Conservation (phyloP, 2,329 filamentous ascomycete species). For the Fusarium continuum region DNA sequence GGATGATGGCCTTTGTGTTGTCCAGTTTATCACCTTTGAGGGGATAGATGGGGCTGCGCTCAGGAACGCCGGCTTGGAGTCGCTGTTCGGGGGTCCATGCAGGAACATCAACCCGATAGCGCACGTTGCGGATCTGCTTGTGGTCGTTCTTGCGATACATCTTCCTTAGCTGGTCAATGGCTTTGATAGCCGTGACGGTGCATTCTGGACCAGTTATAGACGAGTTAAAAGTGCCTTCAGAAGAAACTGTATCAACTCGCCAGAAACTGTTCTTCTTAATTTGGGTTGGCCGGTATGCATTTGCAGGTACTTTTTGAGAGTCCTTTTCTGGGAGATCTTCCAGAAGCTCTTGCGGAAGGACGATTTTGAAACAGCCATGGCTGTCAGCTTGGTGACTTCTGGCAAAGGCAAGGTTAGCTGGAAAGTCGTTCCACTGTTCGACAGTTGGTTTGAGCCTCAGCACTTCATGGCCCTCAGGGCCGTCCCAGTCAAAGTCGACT, state of each 20-base stretch:
- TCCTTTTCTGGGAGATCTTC: slow-evolving; percentile 47
- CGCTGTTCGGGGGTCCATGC: slow-evolving; percentile 51
- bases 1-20: slow-evolving; percentile 50
- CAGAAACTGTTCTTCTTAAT: slow-evolving; percentile 50
- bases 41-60: slow-evolving; percentile 50
- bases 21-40: slow-evolving; percentile 51
- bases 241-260: slow-evolving; percentile 49
- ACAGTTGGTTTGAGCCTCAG: slow-evolving; percentile 49
- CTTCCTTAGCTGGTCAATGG: slow-evolving; percentile 47
- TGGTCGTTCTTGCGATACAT: slow-evolving; percentile 50
- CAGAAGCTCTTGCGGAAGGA: slow-evolving; percentile 46
- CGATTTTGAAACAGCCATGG: slow-evolving; percentile 53
- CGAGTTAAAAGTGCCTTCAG: slow-evolving; percentile 48
- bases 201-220: slow-evolving; percentile 38
- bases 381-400: slow-evolving; percentile 43
- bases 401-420: slow-evolving; percentile 48
- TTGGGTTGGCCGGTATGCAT: slow-evolving; percentile 50
- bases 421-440: slow-evolving; percentile 51
- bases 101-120: slow-evolving; percentile 52
- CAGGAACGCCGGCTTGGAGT: slow-evolving; percentile 49
- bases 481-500: slow-evolving; percentile 48
- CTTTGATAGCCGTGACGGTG: slow-evolving; percentile 39
- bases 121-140: slow-evolving; percentile 50
- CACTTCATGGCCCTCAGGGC: slow-evolving; percentile 43
- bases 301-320: slow-evolving; percentile 45